These are phyloP conservation scores for Royoungia palumana DNA, from an alignment of 768 basidiomycete genomes.

Conservation along the genomic window DNA sequence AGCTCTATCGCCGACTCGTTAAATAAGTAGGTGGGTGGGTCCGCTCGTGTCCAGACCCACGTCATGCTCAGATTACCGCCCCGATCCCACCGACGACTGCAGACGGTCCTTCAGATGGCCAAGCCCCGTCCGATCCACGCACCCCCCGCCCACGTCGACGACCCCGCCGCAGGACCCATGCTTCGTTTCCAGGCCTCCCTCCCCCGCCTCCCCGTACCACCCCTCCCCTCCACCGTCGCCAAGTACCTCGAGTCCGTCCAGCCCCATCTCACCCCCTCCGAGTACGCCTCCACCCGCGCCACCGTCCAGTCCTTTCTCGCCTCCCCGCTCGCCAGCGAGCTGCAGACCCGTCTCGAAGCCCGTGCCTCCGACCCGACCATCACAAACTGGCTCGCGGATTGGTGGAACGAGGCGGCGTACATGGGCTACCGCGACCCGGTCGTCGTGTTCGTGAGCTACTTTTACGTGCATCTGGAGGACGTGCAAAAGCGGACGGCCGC, in stretches of 20 bases:
- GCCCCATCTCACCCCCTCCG: slow-evolving; percentile 67
- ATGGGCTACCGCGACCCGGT: slow-evolving; percentile 88
- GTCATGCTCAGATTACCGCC: slow-evolving; percentile 12
- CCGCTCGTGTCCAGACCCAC: no score
- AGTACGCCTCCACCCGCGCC: slow-evolving; percentile 55
- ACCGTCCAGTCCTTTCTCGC: slow-evolving; percentile 65
- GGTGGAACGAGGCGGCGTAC: slow-evolving; percentile 96
- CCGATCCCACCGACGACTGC: not conserved
- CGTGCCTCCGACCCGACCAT: slow-evolving; percentile 59
- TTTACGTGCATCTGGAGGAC: slow-evolving; percentile 84
- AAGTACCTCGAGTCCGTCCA: slow-evolving; percentile 88
- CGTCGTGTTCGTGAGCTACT: slow-evolving; percentile 92
- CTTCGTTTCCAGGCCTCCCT: slow-evolving; percentile 70
- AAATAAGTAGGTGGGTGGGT: no score
- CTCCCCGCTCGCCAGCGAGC: slow-evolving; percentile 62
- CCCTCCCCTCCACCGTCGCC: slow-evolving; percentile 73
- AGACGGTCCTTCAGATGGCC: slow-evolving; percentile 25
- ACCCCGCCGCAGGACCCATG: slow-evolving; percentile 62
- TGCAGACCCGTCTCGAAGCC: slow-evolving; percentile 75
- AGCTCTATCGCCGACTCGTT: no score
- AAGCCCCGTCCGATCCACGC: slow-evolving; percentile 31
- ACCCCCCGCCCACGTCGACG: slow-evolving; percentile 44
- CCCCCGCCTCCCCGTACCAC: slow-evolving; percentile 79
- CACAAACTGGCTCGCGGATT: slow-evolving; percentile 89
- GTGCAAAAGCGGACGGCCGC: slow-evolving; percentile 50